A percentile compares a stretch with the other conserved stretches of the same genome.
phyloP scores from a whole-genome alignment of 2,329 filamentous ascomycete species.

The Cyclaneusma minus region DNA sequence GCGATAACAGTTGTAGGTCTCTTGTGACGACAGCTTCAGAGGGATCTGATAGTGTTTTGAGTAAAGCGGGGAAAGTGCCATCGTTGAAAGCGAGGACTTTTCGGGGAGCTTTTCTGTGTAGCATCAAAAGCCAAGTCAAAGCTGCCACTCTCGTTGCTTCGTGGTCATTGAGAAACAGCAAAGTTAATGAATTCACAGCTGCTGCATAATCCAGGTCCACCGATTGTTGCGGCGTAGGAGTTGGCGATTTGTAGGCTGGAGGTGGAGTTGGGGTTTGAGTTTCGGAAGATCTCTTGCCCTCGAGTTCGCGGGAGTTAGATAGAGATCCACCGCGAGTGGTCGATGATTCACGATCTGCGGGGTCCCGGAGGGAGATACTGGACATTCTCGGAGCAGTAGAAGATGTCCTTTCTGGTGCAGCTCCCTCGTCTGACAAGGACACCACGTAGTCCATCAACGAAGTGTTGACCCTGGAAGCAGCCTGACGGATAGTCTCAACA shows the following conservation, averaged over 20 bases:
- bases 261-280: constrained; percentile 33
- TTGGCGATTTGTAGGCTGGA: constrained; percentile 12
- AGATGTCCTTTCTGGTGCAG: constrained; percentile 23
- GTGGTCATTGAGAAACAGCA: constrained; percentile 91
- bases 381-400: constrained; percentile 20
- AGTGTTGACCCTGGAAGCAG: constrained; percentile 77
- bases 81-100: constrained; percentile 94
- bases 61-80: constrained; percentile 84
- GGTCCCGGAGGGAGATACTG: constrained; percentile 16
- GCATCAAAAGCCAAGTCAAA: constrained; percentile 92
- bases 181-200: constrained; percentile 80
- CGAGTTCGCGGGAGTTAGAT: constrained; percentile 29
- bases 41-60: constrained; percentile 92
- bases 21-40: constrained; percentile 92
- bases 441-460: constrained; percentile 91
- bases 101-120: constrained; percentile 84
- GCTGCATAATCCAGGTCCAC: constrained; percentile 89
- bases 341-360: constrained; percentile 15
- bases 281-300: constrained; percentile 37
- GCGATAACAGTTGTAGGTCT: constrained; percentile 82
- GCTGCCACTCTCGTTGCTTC: constrained; percentile 91
- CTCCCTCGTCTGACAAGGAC: constrained; percentile 58
- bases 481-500: constrained; percentile 75
- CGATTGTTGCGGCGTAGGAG: constrained; percentile 26
- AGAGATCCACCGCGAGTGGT: constrained; percentile 20